Percentiles rank a stretch among this genome's conserved stretches.
Conservation (phyloP, 345 rosid species). For the Turnera subulata region DNA sequence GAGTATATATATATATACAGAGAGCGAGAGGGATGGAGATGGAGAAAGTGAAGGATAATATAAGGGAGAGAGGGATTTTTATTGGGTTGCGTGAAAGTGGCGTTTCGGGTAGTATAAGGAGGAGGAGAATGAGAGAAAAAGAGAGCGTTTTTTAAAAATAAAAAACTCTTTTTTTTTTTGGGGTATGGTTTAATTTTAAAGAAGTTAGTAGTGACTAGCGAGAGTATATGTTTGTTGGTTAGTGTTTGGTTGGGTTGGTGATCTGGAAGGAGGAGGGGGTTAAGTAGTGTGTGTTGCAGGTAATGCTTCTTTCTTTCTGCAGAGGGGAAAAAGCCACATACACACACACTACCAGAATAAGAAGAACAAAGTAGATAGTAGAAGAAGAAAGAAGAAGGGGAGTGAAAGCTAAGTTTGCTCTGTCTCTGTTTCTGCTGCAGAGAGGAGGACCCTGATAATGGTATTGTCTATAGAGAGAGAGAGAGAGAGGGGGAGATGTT, state of each 20-base stretch:
- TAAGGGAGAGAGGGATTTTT: background rate
- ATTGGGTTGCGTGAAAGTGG: constrained; percentile 10
- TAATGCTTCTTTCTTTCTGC: background rate
- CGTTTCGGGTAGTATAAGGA: background rate
- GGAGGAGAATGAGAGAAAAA: too few relatives aligned
- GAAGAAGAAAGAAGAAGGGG: constrained; percentile 1
- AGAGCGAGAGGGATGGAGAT: background rate
- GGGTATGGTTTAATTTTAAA: too few relatives aligned
- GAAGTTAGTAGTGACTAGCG: too few relatives aligned
- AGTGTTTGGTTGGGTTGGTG: background rate
- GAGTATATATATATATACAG: too few relatives aligned
- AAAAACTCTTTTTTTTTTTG: too few relatives aligned
- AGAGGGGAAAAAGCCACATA: background rate
- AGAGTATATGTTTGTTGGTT: too few relatives aligned
- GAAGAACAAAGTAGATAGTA: background rate
- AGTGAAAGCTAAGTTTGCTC: constrained; percentile 25
- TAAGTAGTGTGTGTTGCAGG: background rate
- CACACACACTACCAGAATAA: too few relatives aligned
- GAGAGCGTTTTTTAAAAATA: too few relatives aligned
- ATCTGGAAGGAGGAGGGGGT: background rate
- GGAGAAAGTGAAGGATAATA: background rate
- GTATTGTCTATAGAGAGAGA: too few relatives aligned
- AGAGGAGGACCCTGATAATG: too few relatives aligned
- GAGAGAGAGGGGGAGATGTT: too few relatives aligned
- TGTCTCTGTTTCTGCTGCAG: too few relatives aligned